Percentiles rank a stretch among this genome's conserved stretches.
phyloP scores from a whole-genome alignment of 2,329 filamentous ascomycete genomes.

The Cercospora berteroae region DNA sequence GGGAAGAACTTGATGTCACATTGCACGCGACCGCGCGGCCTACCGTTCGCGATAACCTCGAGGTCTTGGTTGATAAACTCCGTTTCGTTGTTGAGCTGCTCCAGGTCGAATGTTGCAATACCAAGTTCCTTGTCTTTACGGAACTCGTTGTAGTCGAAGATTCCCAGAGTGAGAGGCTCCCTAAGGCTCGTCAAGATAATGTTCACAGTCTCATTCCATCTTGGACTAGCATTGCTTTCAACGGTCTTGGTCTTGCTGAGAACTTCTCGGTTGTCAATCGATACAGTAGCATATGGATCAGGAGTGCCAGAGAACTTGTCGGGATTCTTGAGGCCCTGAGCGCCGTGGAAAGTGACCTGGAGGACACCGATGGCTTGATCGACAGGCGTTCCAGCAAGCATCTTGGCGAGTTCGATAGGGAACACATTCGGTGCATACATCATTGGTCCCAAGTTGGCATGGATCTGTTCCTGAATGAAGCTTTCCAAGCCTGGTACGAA shows the following conservation, averaged over 20 bases:
- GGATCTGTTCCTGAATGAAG: slow-evolving; percentile 96
- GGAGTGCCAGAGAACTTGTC: slow-evolving; percentile 90
- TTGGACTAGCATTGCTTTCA: slow-evolving; percentile 78
- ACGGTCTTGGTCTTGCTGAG: slow-evolving; percentile 88
- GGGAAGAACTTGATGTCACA: slow-evolving; percentile 94
- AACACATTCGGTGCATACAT: slow-evolving; percentile 99
- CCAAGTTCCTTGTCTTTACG: slow-evolving; percentile 96
- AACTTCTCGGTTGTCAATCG: slow-evolving; percentile 76
- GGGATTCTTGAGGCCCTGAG: slow-evolving; percentile 87
- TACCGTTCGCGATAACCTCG: slow-evolving; percentile 80
- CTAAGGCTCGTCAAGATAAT: slow-evolving; percentile 89
- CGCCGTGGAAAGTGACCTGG: slow-evolving; percentile 86
- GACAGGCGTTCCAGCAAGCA: slow-evolving; percentile 89
- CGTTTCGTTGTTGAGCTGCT: slow-evolving; percentile 72
- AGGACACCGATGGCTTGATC: slow-evolving; percentile 95
- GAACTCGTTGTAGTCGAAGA: slow-evolving; percentile 93
- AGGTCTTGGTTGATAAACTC: slow-evolving; percentile 82
- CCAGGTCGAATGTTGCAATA: slow-evolving; percentile 77
- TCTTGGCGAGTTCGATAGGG: slow-evolving; percentile 96
- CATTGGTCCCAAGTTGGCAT: slow-evolving; percentile 89
- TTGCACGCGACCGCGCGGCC: slow-evolving; percentile 74
- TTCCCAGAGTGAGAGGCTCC: slow-evolving; percentile 77
- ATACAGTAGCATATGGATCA: slow-evolving; percentile 84
- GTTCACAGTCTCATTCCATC: slow-evolving; percentile 96
- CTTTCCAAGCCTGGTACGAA: slow-evolving; percentile 91